Conservation (phyloP, 108 stramenopile genomes). For the Tribonema minus region DNA sequence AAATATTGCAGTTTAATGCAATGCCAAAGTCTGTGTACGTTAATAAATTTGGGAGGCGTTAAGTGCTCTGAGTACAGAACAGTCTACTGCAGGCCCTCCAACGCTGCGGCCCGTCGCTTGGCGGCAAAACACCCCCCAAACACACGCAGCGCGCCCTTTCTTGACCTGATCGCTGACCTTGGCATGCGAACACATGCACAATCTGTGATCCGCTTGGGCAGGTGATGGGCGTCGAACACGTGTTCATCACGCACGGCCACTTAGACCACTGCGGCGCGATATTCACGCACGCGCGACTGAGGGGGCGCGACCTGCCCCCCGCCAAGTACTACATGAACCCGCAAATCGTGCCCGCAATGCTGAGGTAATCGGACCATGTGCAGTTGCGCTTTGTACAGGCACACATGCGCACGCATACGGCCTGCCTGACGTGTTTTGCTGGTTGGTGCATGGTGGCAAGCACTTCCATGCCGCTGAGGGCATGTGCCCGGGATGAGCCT, state of each 20-base stretch:
- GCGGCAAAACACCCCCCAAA: too few relatives aligned
- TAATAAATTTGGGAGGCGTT: too few relatives aligned
- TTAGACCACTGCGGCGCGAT: constrained; percentile 50
- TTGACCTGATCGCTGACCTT: too few relatives aligned
- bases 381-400: not conserved
- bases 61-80: too few relatives aligned
- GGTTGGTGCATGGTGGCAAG: not conserved
- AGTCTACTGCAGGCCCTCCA: too few relatives aligned
- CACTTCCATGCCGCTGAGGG: not conserved
- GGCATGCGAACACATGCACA: too few relatives aligned
- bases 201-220: too few relatives aligned
- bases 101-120: too few relatives aligned
- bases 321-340: constrained; percentile 50
- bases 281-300: constrained; percentile 37
- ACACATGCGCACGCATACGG: not conserved
- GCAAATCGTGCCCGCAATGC: not conserved
- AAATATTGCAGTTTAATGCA: too few relatives aligned
- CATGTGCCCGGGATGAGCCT: not conserved
- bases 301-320: constrained; percentile 26
- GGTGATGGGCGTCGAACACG: constrained; percentile 33
- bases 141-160: too few relatives aligned
- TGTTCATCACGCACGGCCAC: constrained; percentile 49
- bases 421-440: not conserved
- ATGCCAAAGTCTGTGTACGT: too few relatives aligned
- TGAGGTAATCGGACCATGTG: constrained; percentile 1